Evolutionary conservation across 345 rosid genomes (phyloP).

Genomic region (Theobroma cacao): DNA sequence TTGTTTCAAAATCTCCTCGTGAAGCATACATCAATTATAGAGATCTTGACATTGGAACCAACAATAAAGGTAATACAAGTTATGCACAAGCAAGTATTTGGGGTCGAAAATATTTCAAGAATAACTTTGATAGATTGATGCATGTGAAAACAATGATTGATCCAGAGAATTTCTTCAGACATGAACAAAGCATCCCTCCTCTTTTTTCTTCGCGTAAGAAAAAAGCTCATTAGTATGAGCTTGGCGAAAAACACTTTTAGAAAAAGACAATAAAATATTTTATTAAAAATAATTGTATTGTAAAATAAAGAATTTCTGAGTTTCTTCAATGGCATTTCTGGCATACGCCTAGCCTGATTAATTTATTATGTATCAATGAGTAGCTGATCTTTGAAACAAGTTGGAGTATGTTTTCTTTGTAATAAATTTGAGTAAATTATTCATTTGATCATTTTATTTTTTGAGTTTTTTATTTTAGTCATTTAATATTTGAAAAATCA

Average conservation of each 20-base stretch:
- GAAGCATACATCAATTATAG: slow-evolving; percentile 56
- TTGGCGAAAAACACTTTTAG: too few species aligned
- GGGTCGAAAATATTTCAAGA: slow-evolving; percentile 50
- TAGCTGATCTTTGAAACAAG: not conserved
- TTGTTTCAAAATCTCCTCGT: slow-evolving; percentile 49
- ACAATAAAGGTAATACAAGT: slow-evolving; percentile 22
- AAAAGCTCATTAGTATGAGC: not conserved
- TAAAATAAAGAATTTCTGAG: not conserved
- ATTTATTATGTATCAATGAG: not conserved
- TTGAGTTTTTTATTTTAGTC: too few species aligned
- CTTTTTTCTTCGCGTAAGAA: not conserved
- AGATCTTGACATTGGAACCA: slow-evolving; percentile 60
- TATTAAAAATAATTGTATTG: not conserved
- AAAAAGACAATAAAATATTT: not conserved
- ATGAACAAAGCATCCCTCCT: slow-evolving; percentile 64
- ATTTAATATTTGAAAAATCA: too few species aligned
- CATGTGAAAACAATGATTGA: slow-evolving; percentile 46
- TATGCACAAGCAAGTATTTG: slow-evolving; percentile 35
- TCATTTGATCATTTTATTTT: too few species aligned
- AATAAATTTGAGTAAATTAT: not conserved
- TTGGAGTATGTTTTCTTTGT: not conserved
- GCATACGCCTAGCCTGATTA: not conserved
- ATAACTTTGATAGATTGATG: slow-evolving; percentile 48
- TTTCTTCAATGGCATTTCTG: not conserved
- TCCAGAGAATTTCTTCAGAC: slow-evolving; percentile 50